Conservation (phyloP, 768 basidiomycete genomes). For the Naematelia encephala region DNA sequence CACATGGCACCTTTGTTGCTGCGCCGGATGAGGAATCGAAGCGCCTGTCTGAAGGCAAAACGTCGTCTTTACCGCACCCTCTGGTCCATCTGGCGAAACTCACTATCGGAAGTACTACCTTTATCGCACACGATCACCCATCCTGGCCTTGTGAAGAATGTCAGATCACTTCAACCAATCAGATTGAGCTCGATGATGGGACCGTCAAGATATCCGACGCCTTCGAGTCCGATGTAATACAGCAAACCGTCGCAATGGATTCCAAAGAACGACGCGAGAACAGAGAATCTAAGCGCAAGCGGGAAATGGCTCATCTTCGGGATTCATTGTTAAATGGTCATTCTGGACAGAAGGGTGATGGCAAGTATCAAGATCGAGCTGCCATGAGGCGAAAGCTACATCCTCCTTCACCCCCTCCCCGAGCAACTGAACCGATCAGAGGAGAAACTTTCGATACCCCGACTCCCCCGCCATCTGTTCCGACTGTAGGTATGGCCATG, state of each 20-base stretch:
- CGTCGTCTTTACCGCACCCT: constrained; percentile 29
- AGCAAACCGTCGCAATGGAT: constrained; percentile 17
- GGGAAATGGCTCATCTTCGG: constrained; percentile 31
- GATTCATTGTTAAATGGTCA: constrained; percentile 21
- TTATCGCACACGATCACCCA: constrained; percentile 40
- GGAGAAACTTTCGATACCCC: not conserved
- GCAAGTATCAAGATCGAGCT: constrained; percentile 36
- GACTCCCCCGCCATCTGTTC: not conserved
- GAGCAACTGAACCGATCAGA: not conserved
- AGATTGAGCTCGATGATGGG: constrained; percentile 37
- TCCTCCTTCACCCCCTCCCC: constrained; percentile 16
- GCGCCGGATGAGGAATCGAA: not conserved
- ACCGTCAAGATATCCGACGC: not conserved
- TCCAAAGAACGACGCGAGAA: constrained; percentile 29
- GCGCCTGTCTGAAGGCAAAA: constrained; percentile 37
- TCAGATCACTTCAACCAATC: constrained; percentile 21
- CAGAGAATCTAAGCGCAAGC: constrained; percentile 29
- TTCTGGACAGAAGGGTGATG: not conserved
- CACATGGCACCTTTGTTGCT: constrained; percentile 42
- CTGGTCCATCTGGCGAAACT: constrained; percentile 29
- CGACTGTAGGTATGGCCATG: constrained; percentile 2
- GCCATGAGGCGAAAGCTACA: constrained; percentile 35
- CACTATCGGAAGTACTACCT: constrained; percentile 36
- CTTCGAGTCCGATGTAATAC: no score
- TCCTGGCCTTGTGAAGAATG: constrained; percentile 46